A percentile compares a stretch with the other conserved stretches of the same genome.
phyloP scores from a whole-genome alignment of 805 yeast genomes.

The Candida lessepsii region DNA sequence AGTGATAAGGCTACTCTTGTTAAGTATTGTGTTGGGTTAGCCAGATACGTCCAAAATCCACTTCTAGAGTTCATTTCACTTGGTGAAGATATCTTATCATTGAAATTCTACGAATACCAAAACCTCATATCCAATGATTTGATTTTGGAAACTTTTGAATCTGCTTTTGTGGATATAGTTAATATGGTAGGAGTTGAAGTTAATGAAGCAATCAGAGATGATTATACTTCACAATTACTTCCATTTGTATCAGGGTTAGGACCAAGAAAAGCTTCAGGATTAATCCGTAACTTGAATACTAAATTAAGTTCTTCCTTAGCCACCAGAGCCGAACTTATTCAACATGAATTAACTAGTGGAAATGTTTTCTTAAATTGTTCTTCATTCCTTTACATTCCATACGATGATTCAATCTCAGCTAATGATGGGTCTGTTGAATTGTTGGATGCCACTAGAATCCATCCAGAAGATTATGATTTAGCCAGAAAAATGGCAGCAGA shows the following conservation, averaged over 20 bases:
- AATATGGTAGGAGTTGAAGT: slow-evolving; percentile 92
- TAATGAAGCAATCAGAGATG: slow-evolving; percentile 80
- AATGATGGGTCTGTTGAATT: slow-evolving; percentile 70
- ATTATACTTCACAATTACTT: slow-evolving; percentile 66
- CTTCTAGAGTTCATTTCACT: slow-evolving; percentile 81
- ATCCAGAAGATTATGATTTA: slow-evolving; percentile 95
- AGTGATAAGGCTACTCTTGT: slow-evolving; percentile 80
- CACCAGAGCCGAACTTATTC: slow-evolving; percentile 78
- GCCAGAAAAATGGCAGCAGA: slow-evolving; percentile 98
- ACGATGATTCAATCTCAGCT: slow-evolving; percentile 50
- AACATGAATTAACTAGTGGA: slow-evolving; percentile 74
- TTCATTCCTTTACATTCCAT: slow-evolving; percentile 79
- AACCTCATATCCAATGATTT: slow-evolving; percentile 61
- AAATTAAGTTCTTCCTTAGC: slow-evolving; percentile 58
- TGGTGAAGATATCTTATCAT: slow-evolving; percentile 67
- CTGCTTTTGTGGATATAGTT: slow-evolving; percentile 84
- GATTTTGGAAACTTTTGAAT: slow-evolving; percentile 64
- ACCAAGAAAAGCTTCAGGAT: slow-evolving; percentile 88
- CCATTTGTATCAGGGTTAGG: slow-evolving; percentile 91
- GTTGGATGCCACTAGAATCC: slow-evolving; percentile 92
- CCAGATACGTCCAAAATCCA: slow-evolving; percentile 93
- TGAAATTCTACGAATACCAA: slow-evolving; percentile 73
- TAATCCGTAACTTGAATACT: slow-evolving; percentile 74
- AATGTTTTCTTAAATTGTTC: slow-evolving; percentile 89
- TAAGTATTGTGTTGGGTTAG: slow-evolving; percentile 84